Evolutionary conservation across 2,329 filamentous ascomycete species (phyloP).

Genomic region (Cordyceps javanica): DNA sequence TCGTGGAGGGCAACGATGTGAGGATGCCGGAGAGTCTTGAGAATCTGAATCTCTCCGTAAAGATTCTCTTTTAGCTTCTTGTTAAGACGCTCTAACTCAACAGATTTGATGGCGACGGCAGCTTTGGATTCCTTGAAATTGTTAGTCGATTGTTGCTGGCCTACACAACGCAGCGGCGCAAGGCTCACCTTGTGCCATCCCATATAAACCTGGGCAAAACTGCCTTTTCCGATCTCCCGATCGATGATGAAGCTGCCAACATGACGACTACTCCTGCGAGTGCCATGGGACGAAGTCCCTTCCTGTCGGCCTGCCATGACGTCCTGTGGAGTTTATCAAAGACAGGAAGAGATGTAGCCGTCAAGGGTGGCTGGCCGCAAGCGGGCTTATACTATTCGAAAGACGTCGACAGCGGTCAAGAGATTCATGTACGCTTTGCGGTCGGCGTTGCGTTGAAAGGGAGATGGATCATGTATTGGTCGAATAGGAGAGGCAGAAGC

Average conservation of each 20-base stretch:
- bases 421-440: conserved; percentile 35
- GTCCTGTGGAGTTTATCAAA: conserved; percentile 27
- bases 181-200: conserved; percentile 67
- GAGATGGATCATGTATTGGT: background rate
- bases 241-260: conserved; percentile 76
- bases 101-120: conserved; percentile 92
- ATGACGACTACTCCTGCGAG: conserved; percentile 28
- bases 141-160: conserved; percentile 11
- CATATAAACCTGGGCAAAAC: conserved; percentile 92
- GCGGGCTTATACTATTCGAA: conserved; percentile 32
- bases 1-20: conserved; percentile 96
- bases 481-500: conserved; percentile 2
- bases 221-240: conserved; percentile 91
- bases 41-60: conserved; percentile 89
- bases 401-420: conserved; percentile 26
- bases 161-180: background rate
- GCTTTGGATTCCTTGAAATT: conserved; percentile 62
- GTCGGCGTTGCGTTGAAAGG: background rate
- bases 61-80: conserved; percentile 96
- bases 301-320: conserved; percentile 36
- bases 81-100: conserved; percentile 83
- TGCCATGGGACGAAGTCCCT: conserved; percentile 27
- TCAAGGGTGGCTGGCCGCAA: conserved; percentile 25
- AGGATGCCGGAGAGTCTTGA: conserved; percentile 88
- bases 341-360: conserved; percentile 24